phyloP scores from a whole-genome alignment of 495 filamentous ascomycete species.

The Delitschia confertaspora region DNA sequence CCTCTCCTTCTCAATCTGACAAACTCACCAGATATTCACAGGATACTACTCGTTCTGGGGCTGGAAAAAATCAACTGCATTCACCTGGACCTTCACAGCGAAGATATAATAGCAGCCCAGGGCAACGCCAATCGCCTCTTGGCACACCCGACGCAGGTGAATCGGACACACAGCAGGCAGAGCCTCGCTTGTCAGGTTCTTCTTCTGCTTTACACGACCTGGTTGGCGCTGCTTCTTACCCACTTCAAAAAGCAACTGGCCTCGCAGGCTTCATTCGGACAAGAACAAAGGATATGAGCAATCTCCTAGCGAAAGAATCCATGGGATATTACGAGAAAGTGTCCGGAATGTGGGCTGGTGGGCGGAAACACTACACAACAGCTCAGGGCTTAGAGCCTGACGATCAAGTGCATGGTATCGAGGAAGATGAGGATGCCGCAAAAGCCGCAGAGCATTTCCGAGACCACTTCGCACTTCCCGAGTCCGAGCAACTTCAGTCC shows the following conservation, averaged over 20 bases:
- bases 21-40: conserved; percentile 35
- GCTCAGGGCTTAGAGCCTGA: conserved; percentile 58
- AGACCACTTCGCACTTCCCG: conserved; percentile 78
- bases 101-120: background rate
- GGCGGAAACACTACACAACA: conserved; percentile 79
- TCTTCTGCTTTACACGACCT: conserved; percentile 61
- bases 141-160: conserved; percentile 17
- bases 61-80: conserved; percentile 9
- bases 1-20: conserved; percentile 30
- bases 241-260: conserved; percentile 75
- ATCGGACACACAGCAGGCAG: conserved; percentile 9
- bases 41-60: conserved; percentile 37
- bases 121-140: conserved; percentile 9
- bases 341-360: conserved; percentile 93
- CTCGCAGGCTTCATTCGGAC: conserved; percentile 76
- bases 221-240: conserved; percentile 65
- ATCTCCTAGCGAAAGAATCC: conserved; percentile 77
- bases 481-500: conserved; percentile 77
- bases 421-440: conserved; percentile 52
- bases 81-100: conserved; percentile 12
- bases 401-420: conserved; percentile 51
- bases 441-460: conserved; percentile 63
- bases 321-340: conserved; percentile 98
- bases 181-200: conserved; percentile 31
- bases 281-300: conserved; percentile 72